A percentile compares a stretch with the other conserved stretches of the same genome.
phyloP scores from a whole-genome alignment of 139 green algal genomes.

The Closterium sp. region DNA sequence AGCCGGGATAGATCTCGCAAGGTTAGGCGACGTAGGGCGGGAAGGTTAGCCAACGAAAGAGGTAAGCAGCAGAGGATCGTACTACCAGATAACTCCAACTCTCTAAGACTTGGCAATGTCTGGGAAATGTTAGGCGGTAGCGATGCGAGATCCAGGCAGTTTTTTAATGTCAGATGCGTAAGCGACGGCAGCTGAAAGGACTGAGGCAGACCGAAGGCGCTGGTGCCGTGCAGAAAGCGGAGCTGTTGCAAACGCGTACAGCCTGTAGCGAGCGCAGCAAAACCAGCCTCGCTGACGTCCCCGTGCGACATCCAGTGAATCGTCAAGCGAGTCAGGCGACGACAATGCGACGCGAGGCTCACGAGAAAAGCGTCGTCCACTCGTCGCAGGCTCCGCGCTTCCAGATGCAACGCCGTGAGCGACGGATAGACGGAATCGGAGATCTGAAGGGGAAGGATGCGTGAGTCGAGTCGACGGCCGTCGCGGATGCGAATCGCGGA shows the following conservation, averaged over 20 bases:
- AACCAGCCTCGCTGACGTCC: neutral
- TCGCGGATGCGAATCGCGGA: neutral
- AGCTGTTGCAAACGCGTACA: neutral
- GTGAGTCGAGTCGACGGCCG: neutral
- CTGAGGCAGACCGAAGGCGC: neutral
- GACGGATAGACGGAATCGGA: neutral
- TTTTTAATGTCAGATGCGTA: neutral
- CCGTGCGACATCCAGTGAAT: neutral
- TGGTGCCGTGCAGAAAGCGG: neutral
- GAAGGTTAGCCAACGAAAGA: neutral
- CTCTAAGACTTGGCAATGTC: neutral
- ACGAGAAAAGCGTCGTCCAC: neutral
- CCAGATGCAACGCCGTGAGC: neutral
- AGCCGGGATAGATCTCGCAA: neutral
- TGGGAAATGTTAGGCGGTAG: neutral
- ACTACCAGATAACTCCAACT: neutral
- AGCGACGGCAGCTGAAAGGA: neutral
- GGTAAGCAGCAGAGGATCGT: neutral
- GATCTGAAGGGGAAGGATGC: neutral
- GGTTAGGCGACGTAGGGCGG: neutral
- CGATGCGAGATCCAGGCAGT: neutral
- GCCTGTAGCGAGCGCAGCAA: neutral
- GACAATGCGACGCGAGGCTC: neutral
- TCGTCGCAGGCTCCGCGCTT: neutral
- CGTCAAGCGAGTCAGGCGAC: neutral